Percentiles rank a stretch among this genome's conserved stretches.
Conservation (phyloP, 495 filamentous ascomycete species). For the Extremus antarcticus region DNA sequence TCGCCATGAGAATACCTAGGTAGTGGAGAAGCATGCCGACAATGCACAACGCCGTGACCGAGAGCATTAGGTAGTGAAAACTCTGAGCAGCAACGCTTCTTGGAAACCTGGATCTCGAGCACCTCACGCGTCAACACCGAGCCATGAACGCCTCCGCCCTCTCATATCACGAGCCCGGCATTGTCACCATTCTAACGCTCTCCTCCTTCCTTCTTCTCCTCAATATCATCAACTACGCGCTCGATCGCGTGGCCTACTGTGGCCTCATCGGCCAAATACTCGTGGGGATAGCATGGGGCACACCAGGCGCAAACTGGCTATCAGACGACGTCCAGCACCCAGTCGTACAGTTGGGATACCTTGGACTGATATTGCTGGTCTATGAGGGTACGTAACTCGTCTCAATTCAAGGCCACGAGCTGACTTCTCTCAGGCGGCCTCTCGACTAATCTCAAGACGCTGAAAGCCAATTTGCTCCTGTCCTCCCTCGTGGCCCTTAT, state of each 20-base stretch:
- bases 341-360: constrained; percentile 61
- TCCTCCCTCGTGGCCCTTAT: constrained; percentile 51
- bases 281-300: constrained; percentile 59
- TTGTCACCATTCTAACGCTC: constrained; percentile 47
- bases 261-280: constrained; percentile 66
- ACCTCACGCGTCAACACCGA: too few species aligned
- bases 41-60: too few species aligned
- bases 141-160: too few species aligned
- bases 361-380: constrained; percentile 64
- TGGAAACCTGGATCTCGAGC: too few species aligned
- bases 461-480: constrained; percentile 50
- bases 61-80: too few species aligned
- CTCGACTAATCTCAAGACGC: constrained; percentile 46
- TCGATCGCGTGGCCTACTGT: constrained; percentile 57
- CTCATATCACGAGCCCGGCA: constrained; percentile 54
- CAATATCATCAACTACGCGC: constrained; percentile 44
- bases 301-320: constrained; percentile 47
- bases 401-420: too few species aligned
- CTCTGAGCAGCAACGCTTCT: too few species aligned
- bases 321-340: constrained; percentile 37
- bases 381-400: constrained; percentile 53
- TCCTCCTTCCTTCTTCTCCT: constrained; percentile 57
- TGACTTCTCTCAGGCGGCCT: constrained; percentile 53
- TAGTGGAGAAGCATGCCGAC: too few species aligned
- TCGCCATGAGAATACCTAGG: too few species aligned